A percentile compares a stretch with the other conserved stretches of the same genome.
Conservation (phyloP, 148 eudicot genomes). For the Heliosperma pusillum region DNA sequence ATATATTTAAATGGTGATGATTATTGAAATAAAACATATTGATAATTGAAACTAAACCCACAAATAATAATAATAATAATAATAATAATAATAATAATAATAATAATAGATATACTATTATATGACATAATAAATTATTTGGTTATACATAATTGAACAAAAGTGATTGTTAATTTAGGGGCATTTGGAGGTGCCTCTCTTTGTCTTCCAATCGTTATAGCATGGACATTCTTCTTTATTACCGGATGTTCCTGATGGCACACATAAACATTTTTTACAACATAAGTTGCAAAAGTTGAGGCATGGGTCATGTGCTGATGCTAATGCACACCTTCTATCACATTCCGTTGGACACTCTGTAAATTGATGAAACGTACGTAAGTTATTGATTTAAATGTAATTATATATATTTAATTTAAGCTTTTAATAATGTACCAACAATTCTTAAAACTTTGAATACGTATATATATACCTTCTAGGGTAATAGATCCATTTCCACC, state of each 20-base stretch:
- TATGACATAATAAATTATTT: too few relatives aligned
- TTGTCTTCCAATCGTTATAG: constrained; percentile 22
- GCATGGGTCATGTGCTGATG: constrained; percentile 13
- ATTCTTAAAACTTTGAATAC: background rate
- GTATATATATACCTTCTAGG: background rate
- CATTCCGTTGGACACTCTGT: constrained; percentile 27
- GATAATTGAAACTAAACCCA: too few relatives aligned
- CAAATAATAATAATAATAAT: too few relatives aligned
- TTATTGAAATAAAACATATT: too few relatives aligned
- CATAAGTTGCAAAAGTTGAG: constrained; percentile 17
- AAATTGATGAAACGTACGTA: background rate
- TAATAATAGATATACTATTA: too few relatives aligned
- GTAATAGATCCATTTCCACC: constrained; percentile 1
- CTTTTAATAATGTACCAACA: background rate
- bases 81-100: too few relatives aligned
- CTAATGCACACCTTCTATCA: constrained; percentile 15
- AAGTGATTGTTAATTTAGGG: background rate
- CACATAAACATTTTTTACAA: constrained; percentile 27
- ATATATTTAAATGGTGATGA: too few relatives aligned
- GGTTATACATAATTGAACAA: too few relatives aligned
- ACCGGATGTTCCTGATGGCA: constrained; percentile 27
- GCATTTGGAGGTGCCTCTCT: constrained; percentile 23
- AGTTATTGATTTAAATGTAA: too few relatives aligned
- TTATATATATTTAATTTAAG: too few relatives aligned
- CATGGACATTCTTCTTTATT: constrained; percentile 33